These are phyloP conservation scores for Falciphora oryzae DNA, from an alignment of 2,329 filamentous ascomycete genomes.

Conservation along the genomic window DNA sequence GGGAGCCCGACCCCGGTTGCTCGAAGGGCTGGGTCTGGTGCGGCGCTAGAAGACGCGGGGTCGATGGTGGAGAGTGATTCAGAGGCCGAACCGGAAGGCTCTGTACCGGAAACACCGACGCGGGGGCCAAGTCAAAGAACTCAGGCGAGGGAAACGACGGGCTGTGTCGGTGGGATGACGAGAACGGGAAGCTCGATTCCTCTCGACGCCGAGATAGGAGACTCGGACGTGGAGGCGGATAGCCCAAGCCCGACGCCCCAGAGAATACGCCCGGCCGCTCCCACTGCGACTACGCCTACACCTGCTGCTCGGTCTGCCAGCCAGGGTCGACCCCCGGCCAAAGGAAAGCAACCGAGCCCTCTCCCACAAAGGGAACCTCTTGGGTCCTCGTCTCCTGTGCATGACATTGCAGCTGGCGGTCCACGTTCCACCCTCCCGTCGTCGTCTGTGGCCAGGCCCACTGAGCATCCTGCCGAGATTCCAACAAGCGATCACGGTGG, in stretches of 20 bases:
- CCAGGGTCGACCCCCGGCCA: not conserved
- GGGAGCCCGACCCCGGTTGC: not conserved
- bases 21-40: not conserved
- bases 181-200: not conserved
- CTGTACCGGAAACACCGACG: not conserved
- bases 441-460: slow-evolving; percentile 1
- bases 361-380: not conserved
- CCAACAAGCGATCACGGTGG: slow-evolving; percentile 10
- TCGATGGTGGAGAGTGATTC: not conserved
- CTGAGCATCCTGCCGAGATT: slow-evolving; percentile 4
- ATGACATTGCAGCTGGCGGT: slow-evolving; percentile 1
- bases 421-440: slow-evolving; percentile 3
- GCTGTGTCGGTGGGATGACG: not conserved
- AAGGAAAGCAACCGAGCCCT: not conserved
- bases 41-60: not conserved
- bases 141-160: not conserved
- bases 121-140: not conserved
- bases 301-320: too few relatives aligned
- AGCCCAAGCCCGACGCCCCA: slow-evolving; percentile 4
- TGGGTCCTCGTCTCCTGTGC: not conserved
- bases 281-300: not conserved
- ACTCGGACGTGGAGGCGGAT: slow-evolving; percentile 5
- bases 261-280: not conserved
- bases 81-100: not conserved
- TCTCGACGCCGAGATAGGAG: slow-evolving; percentile 4